Base-by-base conservation (phyloP, 2,329 filamentous ascomycete genomes). In the Zymoseptoria ardabiliae region DNA sequence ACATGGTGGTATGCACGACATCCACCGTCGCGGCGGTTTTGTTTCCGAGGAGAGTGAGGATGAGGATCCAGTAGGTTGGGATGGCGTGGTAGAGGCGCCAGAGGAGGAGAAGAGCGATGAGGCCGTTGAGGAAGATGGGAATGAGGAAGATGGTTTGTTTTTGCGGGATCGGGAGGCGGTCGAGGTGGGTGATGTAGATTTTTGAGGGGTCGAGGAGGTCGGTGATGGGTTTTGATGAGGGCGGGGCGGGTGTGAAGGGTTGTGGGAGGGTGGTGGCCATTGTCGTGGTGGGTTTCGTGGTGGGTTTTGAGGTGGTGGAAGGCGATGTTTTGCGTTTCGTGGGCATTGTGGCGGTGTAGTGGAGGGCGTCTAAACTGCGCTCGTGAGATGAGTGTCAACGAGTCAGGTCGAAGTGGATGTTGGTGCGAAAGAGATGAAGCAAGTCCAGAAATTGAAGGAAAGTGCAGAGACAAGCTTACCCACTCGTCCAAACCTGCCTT, bases 111-210 rank as follows among this genome's bases (percentile, higher is more conserved):
- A 79, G 69, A 8, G 80, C 77, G 59, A 97, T 85, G 65, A 78
- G 75, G 35, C 88, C 59, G 74, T 97, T 97, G 75, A 96, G 85
- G 19, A 85, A 73, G 19, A 91, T 80, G 17, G 92, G 91, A 0
- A 96, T 85, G 53, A 85, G 69, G 75, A 96, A 97, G 68, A 95
- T 88, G 69, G 90, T 88, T 72, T 84, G 84, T 76, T 97, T 97
- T 76, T 92, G 85, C 25, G 81, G 79, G 20, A 76, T 74, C 0
- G 86, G 85, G 62, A 88, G 85, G 61, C 76, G 77, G 79, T 97
- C 92, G 74, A 96, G 79, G 77, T 96, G 91, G 28, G 88, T 81
- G 69, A 97, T 83, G 81, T 97, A 96, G 71, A 96, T 82, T 73
- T 90, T 85, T 58, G 82, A 76, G 58, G 82, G 79, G 60, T 85